A percentile compares a stretch with the other conserved stretches of the same genome.
phyloP scores from a whole-genome alignment of 1,284 basidiomycete species.

The Bjerkandera adusta region DNA sequence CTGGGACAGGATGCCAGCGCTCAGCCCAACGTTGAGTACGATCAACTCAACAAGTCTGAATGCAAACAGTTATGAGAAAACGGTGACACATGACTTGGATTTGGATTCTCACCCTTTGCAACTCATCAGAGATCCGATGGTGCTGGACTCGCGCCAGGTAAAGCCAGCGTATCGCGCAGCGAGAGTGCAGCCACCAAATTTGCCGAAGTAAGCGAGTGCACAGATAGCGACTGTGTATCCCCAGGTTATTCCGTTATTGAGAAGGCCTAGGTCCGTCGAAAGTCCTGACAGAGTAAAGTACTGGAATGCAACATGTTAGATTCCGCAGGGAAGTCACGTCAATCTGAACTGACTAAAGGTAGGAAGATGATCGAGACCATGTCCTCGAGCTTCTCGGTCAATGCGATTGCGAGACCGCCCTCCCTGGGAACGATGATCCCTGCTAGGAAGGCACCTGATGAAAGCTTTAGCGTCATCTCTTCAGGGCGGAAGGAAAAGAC shows the following conservation, averaged over 20 bases:
- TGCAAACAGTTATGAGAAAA: not conserved
- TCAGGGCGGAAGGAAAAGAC: not conserved
- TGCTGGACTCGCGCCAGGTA: slow-evolving; percentile 55
- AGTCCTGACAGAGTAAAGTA: slow-evolving; percentile 68
- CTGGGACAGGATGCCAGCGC: slow-evolving; percentile 64
- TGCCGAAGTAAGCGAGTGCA: slow-evolving; percentile 53
- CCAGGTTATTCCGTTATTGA: slow-evolving; percentile 57
- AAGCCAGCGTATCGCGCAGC: slow-evolving; percentile 54
- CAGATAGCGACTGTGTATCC: slow-evolving; percentile 56
- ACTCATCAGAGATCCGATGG: slow-evolving; percentile 72
- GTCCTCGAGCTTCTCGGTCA: slow-evolving; percentile 70
- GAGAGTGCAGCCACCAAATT: slow-evolving; percentile 56
- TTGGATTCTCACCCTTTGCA: slow-evolving; percentile 57
- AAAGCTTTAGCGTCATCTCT: slow-evolving; percentile 4
- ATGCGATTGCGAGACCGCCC: slow-evolving; percentile 56
- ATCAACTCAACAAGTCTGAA: slow-evolving; percentile 51
- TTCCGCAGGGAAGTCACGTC: not conserved
- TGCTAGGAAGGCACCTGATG: slow-evolving; percentile 55
- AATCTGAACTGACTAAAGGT: slow-evolving; percentile 44
- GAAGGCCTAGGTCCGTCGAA: slow-evolving; percentile 63
- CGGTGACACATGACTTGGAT: not conserved
- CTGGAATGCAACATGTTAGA: slow-evolving; percentile 22
- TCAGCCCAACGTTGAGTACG: slow-evolving; percentile 72
- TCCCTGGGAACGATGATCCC: slow-evolving; percentile 66
- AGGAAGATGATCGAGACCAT: slow-evolving; percentile 59